phyloP scores from a whole-genome alignment of 2,329 filamentous ascomycete genomes.

The Scolecobasidium constrictum region DNA sequence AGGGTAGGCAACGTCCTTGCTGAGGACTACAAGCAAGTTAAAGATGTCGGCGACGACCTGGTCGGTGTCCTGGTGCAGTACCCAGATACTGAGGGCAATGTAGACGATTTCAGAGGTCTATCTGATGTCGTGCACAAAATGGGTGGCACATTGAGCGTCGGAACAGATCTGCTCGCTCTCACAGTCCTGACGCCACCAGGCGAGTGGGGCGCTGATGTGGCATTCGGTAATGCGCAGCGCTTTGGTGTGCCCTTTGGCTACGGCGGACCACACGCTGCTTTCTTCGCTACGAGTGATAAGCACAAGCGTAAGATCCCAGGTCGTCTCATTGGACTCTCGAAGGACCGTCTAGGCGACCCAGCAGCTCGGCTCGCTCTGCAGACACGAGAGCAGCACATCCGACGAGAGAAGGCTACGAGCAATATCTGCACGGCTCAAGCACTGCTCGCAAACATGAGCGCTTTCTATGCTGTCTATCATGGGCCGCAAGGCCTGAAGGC shows the following conservation, averaged over 20 bases:
- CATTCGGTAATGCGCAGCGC: conserved; percentile 84
- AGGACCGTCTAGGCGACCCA: conserved; percentile 72
- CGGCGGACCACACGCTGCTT: conserved; percentile 91
- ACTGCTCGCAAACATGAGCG: conserved; percentile 87
- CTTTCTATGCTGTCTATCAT: conserved; percentile 90
- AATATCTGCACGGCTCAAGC: conserved; percentile 97
- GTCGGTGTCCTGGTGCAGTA: conserved; percentile 93
- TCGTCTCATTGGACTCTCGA: conserved; percentile 80
- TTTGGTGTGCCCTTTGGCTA: conserved; percentile 88
- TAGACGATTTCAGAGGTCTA: conserved; percentile 64
- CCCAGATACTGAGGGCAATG: conserved; percentile 75
- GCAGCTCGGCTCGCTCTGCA: conserved; percentile 80
- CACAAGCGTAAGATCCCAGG: conserved; percentile 93
- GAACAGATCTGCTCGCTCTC: conserved; percentile 79
- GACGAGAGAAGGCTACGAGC: conserved; percentile 91
- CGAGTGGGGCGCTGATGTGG: conserved; percentile 91
- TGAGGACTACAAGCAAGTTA: conserved; percentile 52
- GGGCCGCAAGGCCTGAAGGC: conserved; percentile 71
- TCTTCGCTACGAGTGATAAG: conserved; percentile 85
- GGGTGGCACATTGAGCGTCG: conserved; percentile 72
- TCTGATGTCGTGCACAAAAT: conserved; percentile 66
- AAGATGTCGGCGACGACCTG: conserved; percentile 67
- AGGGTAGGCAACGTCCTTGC: conserved; percentile 61
- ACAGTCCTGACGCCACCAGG: conserved; percentile 82
- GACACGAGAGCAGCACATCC: conserved; percentile 91